phyloP scores from a whole-genome alignment of 148 eudicot species.

The Cornus suecica region DNA sequence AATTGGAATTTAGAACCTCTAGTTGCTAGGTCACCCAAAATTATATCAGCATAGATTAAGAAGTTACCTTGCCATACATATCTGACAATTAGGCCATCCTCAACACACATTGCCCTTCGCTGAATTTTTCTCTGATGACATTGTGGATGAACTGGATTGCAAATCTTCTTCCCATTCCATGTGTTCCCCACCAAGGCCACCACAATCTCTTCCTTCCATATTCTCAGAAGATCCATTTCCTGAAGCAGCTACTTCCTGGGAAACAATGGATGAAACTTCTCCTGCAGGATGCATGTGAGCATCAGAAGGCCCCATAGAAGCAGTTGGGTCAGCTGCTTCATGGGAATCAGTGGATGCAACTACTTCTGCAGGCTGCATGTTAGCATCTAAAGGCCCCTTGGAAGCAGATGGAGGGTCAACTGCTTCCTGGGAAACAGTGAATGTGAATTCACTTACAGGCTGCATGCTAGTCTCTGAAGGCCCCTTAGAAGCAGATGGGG shows the following conservation, averaged over 20 bases:
- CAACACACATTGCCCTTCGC: constrained; percentile 25
- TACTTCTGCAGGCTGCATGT: too few species aligned
- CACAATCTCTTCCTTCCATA: constrained; percentile 23
- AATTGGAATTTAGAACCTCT: constrained; percentile 24
- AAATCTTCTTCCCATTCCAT: constrained; percentile 37
- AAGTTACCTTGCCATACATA: constrained; percentile 54
- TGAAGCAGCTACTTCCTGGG: constrained; percentile 22
- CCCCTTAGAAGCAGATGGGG: constrained; percentile 36
- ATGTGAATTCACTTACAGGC: constrained; percentile 28
- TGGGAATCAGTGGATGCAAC: too few species aligned
- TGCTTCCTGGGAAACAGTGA: constrained; percentile 24
- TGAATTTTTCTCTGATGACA: constrained; percentile 25
- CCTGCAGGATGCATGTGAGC: constrained; percentile 24
- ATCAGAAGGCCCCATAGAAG: constrained; percentile 31
- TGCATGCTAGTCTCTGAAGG: constrained; percentile 31
- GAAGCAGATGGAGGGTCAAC: neutral
- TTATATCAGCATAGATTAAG: constrained; percentile 19
- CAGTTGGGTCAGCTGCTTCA: constrained; percentile 11
- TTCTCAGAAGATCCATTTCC: constrained; percentile 23
- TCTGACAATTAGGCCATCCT: constrained; percentile 40
- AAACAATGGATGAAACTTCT: constrained; percentile 23
- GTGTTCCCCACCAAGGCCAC: constrained; percentile 22
- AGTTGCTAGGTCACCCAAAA: constrained; percentile 24
- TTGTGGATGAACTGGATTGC: constrained; percentile 25
- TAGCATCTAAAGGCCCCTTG: too few species aligned